A percentile compares a stretch with the other conserved stretches of the same genome.
Conservation (phyloP, 331 rosid species). For the Quercus phellos region DNA sequence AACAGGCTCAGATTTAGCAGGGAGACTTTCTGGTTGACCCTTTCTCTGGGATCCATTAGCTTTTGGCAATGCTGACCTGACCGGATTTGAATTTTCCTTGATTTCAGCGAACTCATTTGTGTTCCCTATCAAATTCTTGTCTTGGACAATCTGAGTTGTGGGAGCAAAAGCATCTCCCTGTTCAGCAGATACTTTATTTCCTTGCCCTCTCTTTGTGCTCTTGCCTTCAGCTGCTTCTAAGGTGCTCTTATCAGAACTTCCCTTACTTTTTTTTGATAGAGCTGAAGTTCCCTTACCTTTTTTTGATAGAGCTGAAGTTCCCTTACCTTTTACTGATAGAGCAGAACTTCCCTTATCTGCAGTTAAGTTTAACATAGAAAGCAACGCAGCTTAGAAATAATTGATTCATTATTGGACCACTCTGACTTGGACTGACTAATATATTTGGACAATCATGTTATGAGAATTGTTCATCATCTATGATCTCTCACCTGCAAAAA, state of each 20-base stretch:
- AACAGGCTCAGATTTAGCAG: constrained; percentile 23
- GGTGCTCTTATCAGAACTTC: constrained; percentile 25
- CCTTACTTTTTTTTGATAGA: constrained; percentile 27
- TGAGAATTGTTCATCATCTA: constrained; percentile 3
- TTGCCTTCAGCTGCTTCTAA: constrained; percentile 27
- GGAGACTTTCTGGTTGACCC: constrained; percentile 2
- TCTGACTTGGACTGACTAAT: constrained; percentile 11
- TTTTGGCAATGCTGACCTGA: constrained; percentile 13
- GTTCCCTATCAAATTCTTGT: constrained; percentile 29
- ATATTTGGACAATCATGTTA: constrained; percentile 6
- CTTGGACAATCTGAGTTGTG: constrained; percentile 23
- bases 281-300: constrained; percentile 32
- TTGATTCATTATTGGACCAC: constrained; percentile 13
- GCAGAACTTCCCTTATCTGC: constrained; percentile 32
- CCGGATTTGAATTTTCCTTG: constrained; percentile 24
- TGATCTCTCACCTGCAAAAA: constrained; percentile 50
- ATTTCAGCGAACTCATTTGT: constrained; percentile 29
- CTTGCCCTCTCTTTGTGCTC: constrained; percentile 24
- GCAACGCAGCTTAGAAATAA: neutral
- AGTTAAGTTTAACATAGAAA: constrained; percentile 1
- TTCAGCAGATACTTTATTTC: constrained; percentile 22
- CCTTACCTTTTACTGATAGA: constrained; percentile 25
- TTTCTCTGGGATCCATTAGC: constrained; percentile 14
- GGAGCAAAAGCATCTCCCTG: constrained; percentile 20
- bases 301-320: neutral